Evolutionary conservation across 2,329 filamentous ascomycete genomes (phyloP), one percentile per base, ranked within the genome.

Genomic region (Lecanoromycetidae sp.): DNA sequence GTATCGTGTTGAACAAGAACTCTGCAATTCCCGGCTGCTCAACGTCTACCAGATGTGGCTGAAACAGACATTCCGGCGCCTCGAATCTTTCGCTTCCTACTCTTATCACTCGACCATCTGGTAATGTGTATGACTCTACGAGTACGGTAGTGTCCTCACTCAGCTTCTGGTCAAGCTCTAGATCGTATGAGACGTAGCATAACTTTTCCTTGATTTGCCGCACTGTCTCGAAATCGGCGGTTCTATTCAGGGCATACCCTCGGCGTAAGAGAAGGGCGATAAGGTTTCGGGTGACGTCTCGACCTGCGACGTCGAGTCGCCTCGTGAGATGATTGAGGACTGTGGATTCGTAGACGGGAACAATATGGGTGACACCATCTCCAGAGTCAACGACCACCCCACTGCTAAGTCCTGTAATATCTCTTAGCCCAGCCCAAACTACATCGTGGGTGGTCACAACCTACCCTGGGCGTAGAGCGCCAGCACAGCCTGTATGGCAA

Each of bases 161-260:
- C 54, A 98, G 79, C 57, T 85, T 81, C 71, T 96, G 88, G 72
- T 98, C 91, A 46, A 98, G 75, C 67, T 94, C 87, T 48, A 98
- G 77, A 65, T 98, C 91, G 72, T 96, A 98, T 10, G 88, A 95
- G 48, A 98, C 90, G 65, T 98, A 98, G 75, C 91, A 96, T 43
- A 98, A 83, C 75, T 98, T 98, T 75, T 98, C 91, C 72, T 98
- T 98, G 72, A 98, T 96, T 66, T 96, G 90, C 53, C 91, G 84
- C 48, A 98, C 91, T 3, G 91, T 98, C 69, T 98, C 91, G 66
- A 98, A 98, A 66, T 98, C 91, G 63, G 91, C 91, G 10, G 91
- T 98, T 64, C 91, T 80, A 77, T 98, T 98, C 53, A 98, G 79
- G 29, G 91, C 87, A 66, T 98, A 98, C 36, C 91, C 91, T 57